Evolutionary conservation across 441 rosid species (phyloP), one percentile per base, ranked within the genome.

Genomic region (Gossypium schwendimanii): DNA sequence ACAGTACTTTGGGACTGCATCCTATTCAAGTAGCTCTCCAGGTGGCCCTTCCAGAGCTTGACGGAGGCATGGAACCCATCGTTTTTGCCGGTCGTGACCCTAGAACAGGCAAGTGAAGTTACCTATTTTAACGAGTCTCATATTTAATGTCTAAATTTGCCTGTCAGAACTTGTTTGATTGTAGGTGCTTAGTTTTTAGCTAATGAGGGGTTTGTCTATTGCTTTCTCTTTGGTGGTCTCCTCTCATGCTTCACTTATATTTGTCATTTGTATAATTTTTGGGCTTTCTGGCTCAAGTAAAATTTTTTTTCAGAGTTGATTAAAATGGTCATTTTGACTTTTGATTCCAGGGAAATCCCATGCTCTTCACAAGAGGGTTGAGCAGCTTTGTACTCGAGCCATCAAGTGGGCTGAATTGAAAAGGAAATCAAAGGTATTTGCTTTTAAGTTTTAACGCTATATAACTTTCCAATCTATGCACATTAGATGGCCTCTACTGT

Each of bases 1-100:
- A 95, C 73, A 95, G 99, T 63, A 90, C 98, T 63, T 81, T 95
- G 81, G 99, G 99, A 20, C 81, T 95, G 36, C 99, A 95, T 79
- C 99, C 98, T 0, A 95, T 95, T 79, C 98, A 95, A 85, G 99
- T 95, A n/a, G 98, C 99, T 77, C 77, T 95, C 64, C 98, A 95
- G 79, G 99, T 95, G 76, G 98, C 99, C 69, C 93, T 95, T 28
- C 99, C 99, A 1, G 98, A 95, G 87, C 89, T 95, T 44, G 99
- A 93, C 80, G 99, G 99, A 49, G 99, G 95, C 49, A 93, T 95
- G 99, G 98, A 95, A 78, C 99, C 97, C 24, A 95, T 95, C 55
- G 99, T 95, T 72, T 95, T 93, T 7, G 94, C 99, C 1, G 98
- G 99, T 60, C 92, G 99, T 64, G 99, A 95, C 82, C 99, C 99